Evolutionary conservation across 2,329 filamentous ascomycete genomes (phyloP).

Genomic region (Exophiala spinifera): DNA sequence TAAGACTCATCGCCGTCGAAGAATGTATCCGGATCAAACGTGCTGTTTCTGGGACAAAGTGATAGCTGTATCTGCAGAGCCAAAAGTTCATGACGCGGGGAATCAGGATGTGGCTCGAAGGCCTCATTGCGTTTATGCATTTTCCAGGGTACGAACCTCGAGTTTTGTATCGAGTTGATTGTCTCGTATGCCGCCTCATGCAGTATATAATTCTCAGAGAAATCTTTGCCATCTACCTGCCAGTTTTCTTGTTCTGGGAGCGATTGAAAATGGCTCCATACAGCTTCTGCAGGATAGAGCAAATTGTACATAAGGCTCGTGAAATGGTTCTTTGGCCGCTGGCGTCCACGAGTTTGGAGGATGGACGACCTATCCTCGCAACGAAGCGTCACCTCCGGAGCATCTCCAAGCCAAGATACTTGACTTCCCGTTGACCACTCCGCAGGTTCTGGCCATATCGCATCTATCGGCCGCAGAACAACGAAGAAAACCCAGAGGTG

Average conservation of each 20-base stretch:
- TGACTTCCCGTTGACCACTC: constrained; percentile 7
- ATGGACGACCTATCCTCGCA: constrained; percentile 7
- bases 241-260: not conserved
- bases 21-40: constrained; percentile 17
- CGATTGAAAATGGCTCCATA: constrained; percentile 9
- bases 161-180: constrained; percentile 21
- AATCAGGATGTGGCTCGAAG: constrained; percentile 28
- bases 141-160: constrained; percentile 34
- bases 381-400: constrained; percentile 8
- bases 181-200: constrained; percentile 26
- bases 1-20: constrained; percentile 31
- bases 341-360: not conserved
- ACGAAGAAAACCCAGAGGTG: not conserved
- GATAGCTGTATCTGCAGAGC: constrained; percentile 25
- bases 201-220: constrained; percentile 26
- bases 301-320: not conserved
- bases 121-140: constrained; percentile 29
- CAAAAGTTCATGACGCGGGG: constrained; percentile 22
- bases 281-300: constrained; percentile 1
- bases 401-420: constrained; percentile 19
- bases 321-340: not conserved
- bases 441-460: constrained; percentile 20
- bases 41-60: constrained; percentile 12
- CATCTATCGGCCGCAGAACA: not conserved
- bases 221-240: not conserved